Evolutionary conservation across 306 rosid species (phyloP), one percentile per base, ranked within the genome.

Genomic region (Sicyos edulis): DNA sequence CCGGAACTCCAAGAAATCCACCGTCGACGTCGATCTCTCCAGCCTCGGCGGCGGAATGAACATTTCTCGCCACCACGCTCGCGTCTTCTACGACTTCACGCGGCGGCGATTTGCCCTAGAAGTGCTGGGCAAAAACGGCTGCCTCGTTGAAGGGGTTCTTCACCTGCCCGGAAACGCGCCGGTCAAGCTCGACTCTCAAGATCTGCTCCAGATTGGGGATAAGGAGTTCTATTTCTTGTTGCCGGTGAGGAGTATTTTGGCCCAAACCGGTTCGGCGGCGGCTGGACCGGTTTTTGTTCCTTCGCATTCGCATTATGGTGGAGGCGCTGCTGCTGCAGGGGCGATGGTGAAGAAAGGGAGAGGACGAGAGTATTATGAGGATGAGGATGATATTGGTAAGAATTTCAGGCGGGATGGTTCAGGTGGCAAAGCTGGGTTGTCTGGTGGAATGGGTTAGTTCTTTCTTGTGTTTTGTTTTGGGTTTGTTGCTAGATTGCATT

Each of bases 41-140:
- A 89, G 96, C 81, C 97, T 95, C 74, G 99, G 99, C 13, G 99
- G 99, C 17, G 99, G 99, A 0, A 95, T 95, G 99, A 95, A 95
- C 83, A 95, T 95, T 74, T 95, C 99, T 1, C 97, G 99, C 74
- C 92, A 95, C 82, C 99, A 95, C 74, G 97, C 96, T 15, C 96
- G 95, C 78, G 91, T 95, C 74, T 95, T 91, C 86, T 95, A 91
- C 84, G 97, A 95, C 82, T 95, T 95, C 78, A 70, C 99, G 0
- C 96, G 97, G 10, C 96, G 97, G 8, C 99, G 97, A 6, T 95
- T 95, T 75, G 99, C 99, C 32, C 95, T 95, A 0, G 99, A 95
- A 75, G 96, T 95, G 21, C 87, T 95, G 17, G 99, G 99, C 0
- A 95, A 91, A 70, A 95, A 95, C 70, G 99, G 99, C 11, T 95